Percentiles rank a stretch among this genome's conserved stretches.
Evolutionary conservation across 305 asterid species (phyloP).

Genomic region (Striga hermonthica): DNA sequence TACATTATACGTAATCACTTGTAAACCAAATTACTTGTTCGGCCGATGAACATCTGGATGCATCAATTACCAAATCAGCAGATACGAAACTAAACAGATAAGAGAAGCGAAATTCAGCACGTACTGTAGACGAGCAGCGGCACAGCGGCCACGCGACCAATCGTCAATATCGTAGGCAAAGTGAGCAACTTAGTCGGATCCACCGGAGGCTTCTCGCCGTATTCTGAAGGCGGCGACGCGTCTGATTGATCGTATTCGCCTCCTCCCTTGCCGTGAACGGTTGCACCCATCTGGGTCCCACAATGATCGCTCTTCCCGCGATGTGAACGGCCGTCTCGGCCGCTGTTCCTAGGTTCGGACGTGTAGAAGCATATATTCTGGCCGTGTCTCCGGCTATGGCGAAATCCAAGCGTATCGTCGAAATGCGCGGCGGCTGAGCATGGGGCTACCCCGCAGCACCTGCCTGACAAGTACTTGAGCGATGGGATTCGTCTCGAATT

Average conservation of each 20-base stretch:
- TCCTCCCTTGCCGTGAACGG: slow-evolving; percentile 36
- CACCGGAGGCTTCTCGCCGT: slow-evolving; percentile 31
- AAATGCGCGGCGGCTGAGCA: slow-evolving; percentile 36
- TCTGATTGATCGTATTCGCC: slow-evolving; percentile 27
- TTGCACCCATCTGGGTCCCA: slow-evolving; percentile 48
- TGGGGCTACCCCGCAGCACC: slow-evolving; percentile 47
- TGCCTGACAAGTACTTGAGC: slow-evolving; percentile 36
- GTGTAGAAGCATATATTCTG: slow-evolving; percentile 31
- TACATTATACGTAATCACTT: background rate
- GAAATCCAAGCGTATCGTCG: slow-evolving; percentile 24
- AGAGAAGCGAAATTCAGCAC: slow-evolving; percentile 30
- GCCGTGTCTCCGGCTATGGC: slow-evolving; percentile 31
- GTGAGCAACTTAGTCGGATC: slow-evolving; percentile 58
- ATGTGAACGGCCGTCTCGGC: slow-evolving; percentile 18
- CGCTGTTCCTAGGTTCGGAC: slow-evolving; percentile 32
- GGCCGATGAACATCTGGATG: background rate
- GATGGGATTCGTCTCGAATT: slow-evolving; percentile 29
- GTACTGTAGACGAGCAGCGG: slow-evolving; percentile 73
- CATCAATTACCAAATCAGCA: slow-evolving; percentile 25
- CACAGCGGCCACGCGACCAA: slow-evolving; percentile 82
- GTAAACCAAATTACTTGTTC: background rate
- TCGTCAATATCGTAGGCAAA: slow-evolving; percentile 83
- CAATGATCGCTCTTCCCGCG: slow-evolving; percentile 12
- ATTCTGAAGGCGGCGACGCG: slow-evolving; percentile 29
- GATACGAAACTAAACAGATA: background rate